Base-by-base conservation (phyloP, 78 protist species). In the Speleostelium caveatum region DNA sequence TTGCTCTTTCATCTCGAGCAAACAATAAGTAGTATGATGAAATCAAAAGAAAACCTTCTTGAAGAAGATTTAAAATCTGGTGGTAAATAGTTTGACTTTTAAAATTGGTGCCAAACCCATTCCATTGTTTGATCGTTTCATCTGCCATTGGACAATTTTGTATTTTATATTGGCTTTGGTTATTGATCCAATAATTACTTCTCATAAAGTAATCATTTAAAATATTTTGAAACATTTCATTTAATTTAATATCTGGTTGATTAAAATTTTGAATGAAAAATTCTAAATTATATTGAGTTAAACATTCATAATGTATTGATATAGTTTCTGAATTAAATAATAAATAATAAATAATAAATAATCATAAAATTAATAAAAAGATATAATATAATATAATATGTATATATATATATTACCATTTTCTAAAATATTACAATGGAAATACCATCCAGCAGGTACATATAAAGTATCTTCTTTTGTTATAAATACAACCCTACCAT, bases 371-470 rank as follows among this genome's bases (percentile, higher is more conserved):
- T 35, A 66, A 19, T 38, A 38, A 16, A 22, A 65, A 3, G 24
- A 30, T 14, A 51, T 51, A 51, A 59, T 59, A 24, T n/a, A 30
- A 30, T 36, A 65, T 35, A 36, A 63, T n/a, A 21, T 24, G 14
- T 19, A 32, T 19, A 26, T n/a, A n/a, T n/a, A n/a, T n/a, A n/a
- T n/a, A n/a, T n/a, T 78, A 78, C 87, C 87, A 56, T 80, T 69
- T 51, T 80, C 77, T 66, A 80, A 58, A 39, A 80, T 36, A 45
- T 72, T 68, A 39, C 30, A 26, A 62, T 80, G 89, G 49, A 53
- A 80, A 68, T 80, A 80, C 89, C 89, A 80, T 28, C 89, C 89
- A 58, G 89, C 89, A 12, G 89, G 89, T 35, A 80, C 58, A 68
- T 49, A 68, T 2, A 80, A 8, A 26, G 79, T 80, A 35, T 80